A percentile compares a stretch with the other conserved stretches of the same genome.
These are phyloP conservation scores for Neurospora sp. DNA, from an alignment of 2,329 filamentous ascomycete species.

Conservation along the genomic window DNA sequence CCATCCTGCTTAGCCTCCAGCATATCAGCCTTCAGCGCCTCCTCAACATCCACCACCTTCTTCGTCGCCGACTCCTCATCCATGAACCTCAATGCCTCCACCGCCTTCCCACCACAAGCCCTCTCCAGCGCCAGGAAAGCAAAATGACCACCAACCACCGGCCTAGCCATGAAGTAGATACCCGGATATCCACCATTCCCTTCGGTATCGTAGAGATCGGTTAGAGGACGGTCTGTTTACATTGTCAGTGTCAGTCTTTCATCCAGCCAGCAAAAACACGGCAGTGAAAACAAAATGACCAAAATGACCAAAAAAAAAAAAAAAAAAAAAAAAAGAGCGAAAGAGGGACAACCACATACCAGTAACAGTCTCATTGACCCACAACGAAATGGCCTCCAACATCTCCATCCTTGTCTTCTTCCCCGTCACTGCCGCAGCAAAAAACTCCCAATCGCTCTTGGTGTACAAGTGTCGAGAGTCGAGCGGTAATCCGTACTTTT, in stretches of 20 bases:
- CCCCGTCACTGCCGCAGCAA: constrained; percentile 69
- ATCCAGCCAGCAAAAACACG: neutral
- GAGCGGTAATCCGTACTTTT: constrained; percentile 73
- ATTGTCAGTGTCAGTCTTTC: constrained; percentile 9
- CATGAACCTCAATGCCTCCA: constrained; percentile 43
- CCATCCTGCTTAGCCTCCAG: neutral
- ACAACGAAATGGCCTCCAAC: constrained; percentile 61
- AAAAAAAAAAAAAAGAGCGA: neutral
- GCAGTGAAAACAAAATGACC: neutral
- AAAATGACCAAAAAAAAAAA: neutral
- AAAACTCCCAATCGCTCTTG: constrained; percentile 88
- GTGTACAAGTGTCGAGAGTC: constrained; percentile 76
- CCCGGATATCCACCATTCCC: constrained; percentile 65
- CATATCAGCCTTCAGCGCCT: constrained; percentile 17
- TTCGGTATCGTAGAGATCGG: constrained; percentile 76
- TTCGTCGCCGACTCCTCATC: constrained; percentile 25
- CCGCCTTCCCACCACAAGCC: constrained; percentile 62
- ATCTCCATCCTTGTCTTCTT: constrained; percentile 60
- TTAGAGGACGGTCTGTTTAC: constrained; percentile 57
- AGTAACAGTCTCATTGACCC: constrained; percentile 75
- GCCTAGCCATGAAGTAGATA: constrained; percentile 67
- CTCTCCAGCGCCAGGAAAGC: constrained; percentile 72
- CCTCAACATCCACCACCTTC: constrained; percentile 23
- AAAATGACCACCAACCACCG: constrained; percentile 80
- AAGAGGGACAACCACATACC: constrained; percentile 22